Evolutionary conservation across 768 basidiomycete genomes (phyloP).

Genomic region (Russula abietina): DNA sequence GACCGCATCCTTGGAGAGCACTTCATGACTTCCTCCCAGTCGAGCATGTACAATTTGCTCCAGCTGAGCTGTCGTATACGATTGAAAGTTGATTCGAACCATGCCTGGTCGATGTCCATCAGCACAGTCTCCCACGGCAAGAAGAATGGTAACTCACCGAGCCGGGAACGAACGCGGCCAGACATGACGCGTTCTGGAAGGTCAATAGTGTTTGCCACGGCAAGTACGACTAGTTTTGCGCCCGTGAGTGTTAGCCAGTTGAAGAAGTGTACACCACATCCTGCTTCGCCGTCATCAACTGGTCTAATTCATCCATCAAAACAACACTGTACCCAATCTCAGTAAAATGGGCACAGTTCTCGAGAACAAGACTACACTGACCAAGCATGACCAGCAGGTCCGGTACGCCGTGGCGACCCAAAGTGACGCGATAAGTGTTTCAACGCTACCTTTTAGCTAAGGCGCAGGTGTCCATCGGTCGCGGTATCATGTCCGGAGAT

Average conservation of each 20-base stretch:
- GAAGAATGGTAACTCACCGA: slow-evolving; percentile 49
- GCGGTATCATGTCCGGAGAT: slow-evolving; percentile 73
- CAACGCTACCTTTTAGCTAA: slow-evolving; percentile 77
- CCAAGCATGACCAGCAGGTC: slow-evolving; percentile 88
- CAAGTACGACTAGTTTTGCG: slow-evolving; percentile 89
- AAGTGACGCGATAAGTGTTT: slow-evolving; percentile 76
- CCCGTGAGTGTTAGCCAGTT: slow-evolving; percentile 93
- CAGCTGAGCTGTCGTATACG: slow-evolving; percentile 75
- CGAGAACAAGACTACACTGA: slow-evolving; percentile 38
- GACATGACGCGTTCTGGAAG: slow-evolving; percentile 91
- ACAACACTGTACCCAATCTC: slow-evolving; percentile 62
- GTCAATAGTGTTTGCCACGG: slow-evolving; percentile 98
- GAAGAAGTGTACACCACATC: slow-evolving; percentile 99
- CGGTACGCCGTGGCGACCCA: slow-evolving; percentile 50
- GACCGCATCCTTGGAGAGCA: slow-evolving; percentile 66
- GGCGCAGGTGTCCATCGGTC: slow-evolving; percentile 55
- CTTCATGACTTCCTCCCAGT: slow-evolving; percentile 48
- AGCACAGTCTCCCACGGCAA: neutral
- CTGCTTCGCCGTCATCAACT: slow-evolving; percentile 91
- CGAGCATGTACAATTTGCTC: slow-evolving; percentile 84
- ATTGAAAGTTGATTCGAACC: slow-evolving; percentile 87
- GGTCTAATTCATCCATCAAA: slow-evolving; percentile 97
- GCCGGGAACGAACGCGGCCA: slow-evolving; percentile 84
- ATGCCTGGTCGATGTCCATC: slow-evolving; percentile 44
- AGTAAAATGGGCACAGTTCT: slow-evolving; percentile 12